Base-by-base conservation (phyloP, 2,329 filamentous ascomycete genomes). In the Venturia aucupariae region DNA sequence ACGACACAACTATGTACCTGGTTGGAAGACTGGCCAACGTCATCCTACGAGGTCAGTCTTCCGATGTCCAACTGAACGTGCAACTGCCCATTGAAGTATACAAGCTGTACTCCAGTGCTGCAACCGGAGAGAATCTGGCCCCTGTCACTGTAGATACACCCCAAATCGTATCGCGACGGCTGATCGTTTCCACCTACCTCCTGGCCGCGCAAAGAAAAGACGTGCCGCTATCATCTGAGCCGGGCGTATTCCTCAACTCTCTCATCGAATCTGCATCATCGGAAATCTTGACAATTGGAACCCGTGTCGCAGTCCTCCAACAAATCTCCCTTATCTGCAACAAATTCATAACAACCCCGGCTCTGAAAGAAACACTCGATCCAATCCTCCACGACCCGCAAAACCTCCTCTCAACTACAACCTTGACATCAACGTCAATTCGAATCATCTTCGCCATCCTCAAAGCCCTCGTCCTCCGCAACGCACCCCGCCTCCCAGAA, bases 11-110 rank as follows among this genome's bases (percentile, higher is more conserved):
- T 7, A 73, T 87, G 8, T 84, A 88, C 65, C 78, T 85, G 7
- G 78, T 87, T 22, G 86, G 86, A 27, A 79, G 83, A 54, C 79
- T 88, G 42, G 81, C 80, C 69, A 86, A 84, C 68, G 73, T 86
- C 57, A 82, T 88, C 57, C 75, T 88, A 39, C 78, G 82, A 57
- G 76, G 80, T 17, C 79, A 85, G 61, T 77, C 82, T 1, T 67
- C 71, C 2, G 75, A 78, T 41, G 75, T 80, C 59, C 81, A 83
- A 63, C 19, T 57, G 24, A 13, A 35, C 51, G 80, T 84, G 67
- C 76, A 79, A 13, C 77, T 84, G n/a, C 76, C 80, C 2, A 70
- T 77, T n/a, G 82, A 84, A 66, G 69, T 83, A 15, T 86, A 85
- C 67, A 79, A 75, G 10, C 74, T 86, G 5, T 85, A 82, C 72